Percentiles rank a stretch among this genome's conserved stretches.
Conservation (phyloP, 768 basidiomycete genomes). For the Hysterangium stoloniferum region DNA sequence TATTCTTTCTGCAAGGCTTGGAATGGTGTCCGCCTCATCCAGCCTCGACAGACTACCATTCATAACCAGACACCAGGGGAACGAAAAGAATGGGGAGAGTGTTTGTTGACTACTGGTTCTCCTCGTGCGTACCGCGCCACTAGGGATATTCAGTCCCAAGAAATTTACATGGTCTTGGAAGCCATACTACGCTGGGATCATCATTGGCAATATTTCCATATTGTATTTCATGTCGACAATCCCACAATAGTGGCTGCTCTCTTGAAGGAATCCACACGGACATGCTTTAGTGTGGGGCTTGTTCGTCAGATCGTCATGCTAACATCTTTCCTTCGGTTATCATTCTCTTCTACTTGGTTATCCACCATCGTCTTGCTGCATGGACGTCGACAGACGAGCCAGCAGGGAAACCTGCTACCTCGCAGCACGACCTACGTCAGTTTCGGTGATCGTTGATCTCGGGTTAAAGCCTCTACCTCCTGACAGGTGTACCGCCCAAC, state of each 20-base stretch:
- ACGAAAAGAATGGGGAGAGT: conserved; percentile 22
- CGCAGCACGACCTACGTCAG: too few species aligned
- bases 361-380: too few species aligned
- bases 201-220: conserved; percentile 19
- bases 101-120: conserved; percentile 22
- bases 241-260: conserved; percentile 18
- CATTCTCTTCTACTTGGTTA: too few species aligned
- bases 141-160: conserved; percentile 29
- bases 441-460: too few species aligned
- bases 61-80: conserved; percentile 30
- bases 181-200: conserved; percentile 25
- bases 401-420: too few species aligned
- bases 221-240: conserved; percentile 26
- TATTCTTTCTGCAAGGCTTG: too few species aligned
- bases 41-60: too few species aligned
- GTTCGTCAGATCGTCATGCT: conserved; percentile 14
- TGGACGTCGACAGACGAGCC: too few species aligned
- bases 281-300: conserved; percentile 10
- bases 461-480: too few species aligned
- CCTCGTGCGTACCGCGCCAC: conserved; percentile 18
- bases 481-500: too few species aligned
- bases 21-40: too few species aligned
- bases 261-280: conserved; percentile 5
- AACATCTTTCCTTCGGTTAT: conserved; percentile 13
- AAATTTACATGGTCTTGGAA: conserved; percentile 20